Percentiles rank a stretch among this genome's conserved stretches.
phyloP scores from a whole-genome alignment of 257 asterid genomes.

The Ophiorrhiza pumila region DNA sequence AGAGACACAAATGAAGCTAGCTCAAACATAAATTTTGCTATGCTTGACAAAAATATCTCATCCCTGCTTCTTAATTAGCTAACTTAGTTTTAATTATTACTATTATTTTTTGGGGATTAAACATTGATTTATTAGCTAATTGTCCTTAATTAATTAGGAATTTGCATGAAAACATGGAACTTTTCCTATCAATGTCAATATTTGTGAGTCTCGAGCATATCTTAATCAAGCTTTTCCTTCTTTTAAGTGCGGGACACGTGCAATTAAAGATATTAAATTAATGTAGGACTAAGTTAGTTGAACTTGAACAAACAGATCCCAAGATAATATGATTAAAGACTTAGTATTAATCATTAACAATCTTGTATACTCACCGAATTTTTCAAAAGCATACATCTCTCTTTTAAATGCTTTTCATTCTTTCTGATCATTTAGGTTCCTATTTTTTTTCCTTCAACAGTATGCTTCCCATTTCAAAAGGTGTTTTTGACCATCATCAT shows the following conservation, averaged over 20 bases:
- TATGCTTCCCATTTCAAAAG: background rate
- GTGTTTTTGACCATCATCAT: background rate
- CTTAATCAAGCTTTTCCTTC: background rate
- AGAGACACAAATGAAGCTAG: no score
- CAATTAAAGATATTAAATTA: background rate
- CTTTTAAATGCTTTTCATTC: background rate
- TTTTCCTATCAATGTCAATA: background rate
- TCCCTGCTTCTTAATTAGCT: background rate
- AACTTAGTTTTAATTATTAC: no score
- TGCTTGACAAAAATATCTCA: background rate
- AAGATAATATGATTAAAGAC: conserved; percentile 13
- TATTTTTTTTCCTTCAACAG: background rate
- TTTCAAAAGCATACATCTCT: background rate
- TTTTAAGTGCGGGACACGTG: background rate
- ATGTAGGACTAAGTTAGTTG: background rate
- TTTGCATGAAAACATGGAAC: background rate
- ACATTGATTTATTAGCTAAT: background rate
- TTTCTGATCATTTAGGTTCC: background rate
- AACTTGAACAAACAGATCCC: conserved; percentile 11
- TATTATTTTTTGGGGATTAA: background rate
- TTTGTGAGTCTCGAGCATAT: background rate
- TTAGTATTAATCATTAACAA: conserved; percentile 5
- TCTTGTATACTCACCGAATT: background rate
- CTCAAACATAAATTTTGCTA: no score
- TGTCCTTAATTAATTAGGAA: background rate